Evolutionary conservation across 108 stramenopile species (phyloP), one percentile per base, ranked within the genome.

Genomic region (Seminavis robusta): DNA sequence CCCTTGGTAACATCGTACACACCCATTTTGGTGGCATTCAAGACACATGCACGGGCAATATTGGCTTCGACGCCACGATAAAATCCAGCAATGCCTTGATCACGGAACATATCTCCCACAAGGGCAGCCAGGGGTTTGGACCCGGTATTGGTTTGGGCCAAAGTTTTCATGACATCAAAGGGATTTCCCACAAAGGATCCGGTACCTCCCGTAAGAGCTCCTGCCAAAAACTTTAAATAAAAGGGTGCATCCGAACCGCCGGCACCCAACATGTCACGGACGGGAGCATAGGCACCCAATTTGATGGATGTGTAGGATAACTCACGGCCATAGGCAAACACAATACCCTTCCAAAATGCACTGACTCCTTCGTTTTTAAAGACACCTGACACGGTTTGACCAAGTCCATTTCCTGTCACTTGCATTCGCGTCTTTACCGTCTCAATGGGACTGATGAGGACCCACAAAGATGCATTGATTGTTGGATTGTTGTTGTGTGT

Each of bases 11-110:
- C 49, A 51, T 95, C 95, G 48, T 93, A 95, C 44, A 76, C 76
- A 19, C 90, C 95, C 91, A 95, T 93, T 69, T 95, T 95, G 42
- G 95, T 95, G 46, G 90, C 95, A 61, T 95, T 95, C 63, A 94
- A 66, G 0, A 95, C 86, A 70, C 88, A 90, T 15, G 95, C 95
- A 21, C 95, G 72, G 56, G 80, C 46, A 26, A 92, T 73, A 55
- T 95, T 95, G 19, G 86, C 92, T 29, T 84, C 48, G 8, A 95
- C 74, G 36, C 95, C 95, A 33, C 95, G 88, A 53, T 91, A 95
- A 63, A 95, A 95, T 31, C 95, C 95, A 13, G 38, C 74, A 43
- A 93, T 76, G n/a, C 95, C 95, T 69, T 93, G 95, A 37, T 83
- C 76, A 10, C 43, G 42, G 66, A 87, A 81, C 82, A 95, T 82